A percentile compares a stretch with the other conserved stretches of the same genome.
Conservation (phyloP, 768 basidiomycete species). For the Trametes gibbosa region DNA sequence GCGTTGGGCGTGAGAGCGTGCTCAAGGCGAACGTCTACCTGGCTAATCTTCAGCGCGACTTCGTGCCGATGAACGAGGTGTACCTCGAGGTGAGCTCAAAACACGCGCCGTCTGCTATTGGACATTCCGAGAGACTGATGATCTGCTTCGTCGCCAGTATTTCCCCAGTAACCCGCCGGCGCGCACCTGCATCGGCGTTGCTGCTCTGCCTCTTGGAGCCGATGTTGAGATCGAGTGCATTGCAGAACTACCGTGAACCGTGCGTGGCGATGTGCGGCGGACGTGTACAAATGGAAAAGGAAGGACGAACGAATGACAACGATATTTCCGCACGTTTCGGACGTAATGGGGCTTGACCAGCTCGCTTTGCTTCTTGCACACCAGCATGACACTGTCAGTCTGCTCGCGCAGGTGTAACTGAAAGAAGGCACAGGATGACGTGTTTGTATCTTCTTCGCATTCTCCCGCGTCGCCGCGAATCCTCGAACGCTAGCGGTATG, state of each 20-base stretch:
- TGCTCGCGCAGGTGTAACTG: neutral
- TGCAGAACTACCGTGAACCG: slow-evolving; percentile 37
- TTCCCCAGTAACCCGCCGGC: slow-evolving; percentile 50
- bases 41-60: slow-evolving; percentile 36
- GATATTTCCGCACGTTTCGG: neutral
- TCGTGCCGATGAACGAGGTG: slow-evolving; percentile 38
- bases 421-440: neutral
- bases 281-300: neutral
- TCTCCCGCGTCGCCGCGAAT: neutral
- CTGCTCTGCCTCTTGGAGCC: slow-evolving; percentile 48
- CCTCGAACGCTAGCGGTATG: neutral
- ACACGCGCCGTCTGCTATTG: neutral
- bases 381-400: neutral
- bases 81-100: slow-evolving; percentile 32
- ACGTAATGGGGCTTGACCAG: no score
- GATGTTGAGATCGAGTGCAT: slow-evolving; percentile 63
- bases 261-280: neutral
- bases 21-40: slow-evolving; percentile 43
- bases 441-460: neutral
- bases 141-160: slow-evolving; percentile 35
- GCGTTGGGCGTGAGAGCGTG: slow-evolving; percentile 35
- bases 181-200: slow-evolving; percentile 58
- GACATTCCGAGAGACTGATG: neutral
- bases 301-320: neutral
- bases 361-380: neutral